Evolutionary conservation across 805 yeast species (phyloP).

Genomic region (Wickerhamomyces subpelliculosus): DNA sequence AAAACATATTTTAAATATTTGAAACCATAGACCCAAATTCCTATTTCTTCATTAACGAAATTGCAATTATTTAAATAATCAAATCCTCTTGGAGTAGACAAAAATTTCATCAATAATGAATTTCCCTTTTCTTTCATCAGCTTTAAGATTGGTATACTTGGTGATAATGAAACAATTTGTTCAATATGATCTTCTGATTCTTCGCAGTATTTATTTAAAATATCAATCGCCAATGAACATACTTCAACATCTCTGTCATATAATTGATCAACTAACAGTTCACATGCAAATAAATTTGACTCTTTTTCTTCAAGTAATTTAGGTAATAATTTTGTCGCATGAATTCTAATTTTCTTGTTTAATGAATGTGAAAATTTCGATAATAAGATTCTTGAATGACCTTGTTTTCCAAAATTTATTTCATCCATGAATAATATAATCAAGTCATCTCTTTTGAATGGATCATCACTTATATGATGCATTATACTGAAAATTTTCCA

Average conservation of each 20-base stretch:
- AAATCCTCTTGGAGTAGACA: slow-evolving; percentile 67
- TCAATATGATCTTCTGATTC: slow-evolving; percentile 43
- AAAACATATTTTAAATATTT: slow-evolving; percentile 38
- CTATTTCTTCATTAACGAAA: slow-evolving; percentile 59
- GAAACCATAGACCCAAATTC: slow-evolving; percentile 51
- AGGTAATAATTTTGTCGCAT: slow-evolving; percentile 50
- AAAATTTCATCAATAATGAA: slow-evolving; percentile 52
- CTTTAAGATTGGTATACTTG: slow-evolving; percentile 37
- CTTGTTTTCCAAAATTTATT: slow-evolving; percentile 51
- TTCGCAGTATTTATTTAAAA: slow-evolving; percentile 46
- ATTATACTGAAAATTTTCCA: slow-evolving; percentile 84
- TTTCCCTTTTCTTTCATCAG: slow-evolving; percentile 27
- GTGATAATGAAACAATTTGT: slow-evolving; percentile 44
- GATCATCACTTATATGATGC: slow-evolving; percentile 57
- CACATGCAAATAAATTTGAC: slow-evolving; percentile 36
- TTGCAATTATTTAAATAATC: slow-evolving; percentile 51
- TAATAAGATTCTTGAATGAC: slow-evolving; percentile 63
- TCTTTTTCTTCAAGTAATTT: slow-evolving; percentile 28
- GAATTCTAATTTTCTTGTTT: slow-evolving; percentile 41
- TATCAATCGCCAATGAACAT: slow-evolving; percentile 47
- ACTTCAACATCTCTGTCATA: slow-evolving; percentile 59
- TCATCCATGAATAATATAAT: slow-evolving; percentile 51
- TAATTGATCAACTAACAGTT: slow-evolving; percentile 54
- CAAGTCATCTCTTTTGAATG: slow-evolving; percentile 48
- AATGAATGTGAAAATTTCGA: slow-evolving; percentile 57